Evolutionary conservation across 208 protist genomes (phyloP).

Genomic region (Acanthamoeba rhysodes): DNA sequence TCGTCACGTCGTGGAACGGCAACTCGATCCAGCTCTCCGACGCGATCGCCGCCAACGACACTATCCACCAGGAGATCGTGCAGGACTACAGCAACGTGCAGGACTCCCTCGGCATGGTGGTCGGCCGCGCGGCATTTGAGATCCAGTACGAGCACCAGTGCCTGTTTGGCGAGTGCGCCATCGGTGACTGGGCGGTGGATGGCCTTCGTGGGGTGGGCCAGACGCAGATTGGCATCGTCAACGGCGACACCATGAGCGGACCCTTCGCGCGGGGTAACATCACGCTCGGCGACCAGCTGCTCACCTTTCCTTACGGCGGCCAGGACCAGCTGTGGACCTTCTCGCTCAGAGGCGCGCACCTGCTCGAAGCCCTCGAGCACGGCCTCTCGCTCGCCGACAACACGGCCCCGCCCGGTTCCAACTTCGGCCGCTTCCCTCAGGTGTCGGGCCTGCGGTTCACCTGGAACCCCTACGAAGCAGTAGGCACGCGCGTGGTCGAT

Average conservation of each 20-base stretch:
- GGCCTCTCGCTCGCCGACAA: neutral
- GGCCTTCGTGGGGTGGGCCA: neutral
- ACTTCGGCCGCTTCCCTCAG: constrained; percentile 14
- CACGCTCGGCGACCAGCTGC: neutral
- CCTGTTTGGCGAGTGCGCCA: constrained; percentile 54
- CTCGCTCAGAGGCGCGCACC: neutral
- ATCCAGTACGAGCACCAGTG: constrained; percentile 1
- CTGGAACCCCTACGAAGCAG: neutral
- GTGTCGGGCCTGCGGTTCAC: constrained; percentile 51
- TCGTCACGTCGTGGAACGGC: constrained; percentile 33
- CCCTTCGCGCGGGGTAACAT: constrained; percentile 1
- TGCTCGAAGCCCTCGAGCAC: neutral
- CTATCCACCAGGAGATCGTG: neutral
- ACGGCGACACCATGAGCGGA: neutral
- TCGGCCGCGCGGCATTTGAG: neutral
- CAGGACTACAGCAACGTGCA: neutral
- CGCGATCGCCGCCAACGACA: neutral
- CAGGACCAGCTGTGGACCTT: constrained; percentile 35
- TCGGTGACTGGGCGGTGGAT: constrained; percentile 33
- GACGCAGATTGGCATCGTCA: neutral
- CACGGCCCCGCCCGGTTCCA: neutral
- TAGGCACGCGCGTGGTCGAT: constrained; percentile 42
- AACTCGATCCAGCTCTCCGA: constrained; percentile 20
- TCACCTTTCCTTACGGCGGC: neutral
- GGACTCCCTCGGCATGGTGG: neutral